These are phyloP conservation scores for Pulveroboletus ravenelii DNA, from an alignment of 768 basidiomycete species.

Conservation along the genomic window DNA sequence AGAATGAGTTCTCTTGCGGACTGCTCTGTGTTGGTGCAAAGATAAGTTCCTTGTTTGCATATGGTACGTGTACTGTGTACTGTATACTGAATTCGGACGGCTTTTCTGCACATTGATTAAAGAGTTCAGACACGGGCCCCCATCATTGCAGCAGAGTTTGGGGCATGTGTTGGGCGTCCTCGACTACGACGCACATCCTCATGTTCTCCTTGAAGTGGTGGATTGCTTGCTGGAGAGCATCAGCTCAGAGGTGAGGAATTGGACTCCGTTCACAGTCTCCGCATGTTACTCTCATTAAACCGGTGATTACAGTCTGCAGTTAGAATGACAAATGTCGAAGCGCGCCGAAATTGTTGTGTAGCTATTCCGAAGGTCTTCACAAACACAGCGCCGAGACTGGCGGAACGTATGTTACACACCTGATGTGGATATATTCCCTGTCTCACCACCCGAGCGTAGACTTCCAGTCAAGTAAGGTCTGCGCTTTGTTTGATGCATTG, in stretches of 20 bases:
- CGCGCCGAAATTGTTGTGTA: slow-evolving; percentile 50
- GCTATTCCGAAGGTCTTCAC: slow-evolving; percentile 45
- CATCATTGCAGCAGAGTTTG: slow-evolving; percentile 66
- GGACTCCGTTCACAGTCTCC: slow-evolving; percentile 18
- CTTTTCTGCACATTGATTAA: slow-evolving; percentile 51
- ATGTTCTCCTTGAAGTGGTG: slow-evolving; percentile 51
- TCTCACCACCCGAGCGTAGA: slow-evolving; percentile 34
- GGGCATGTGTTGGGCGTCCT: slow-evolving; percentile 65
- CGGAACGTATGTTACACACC: slow-evolving; percentile 39
- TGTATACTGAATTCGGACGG: slow-evolving; percentile 16
- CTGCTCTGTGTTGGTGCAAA: slow-evolving; percentile 57
- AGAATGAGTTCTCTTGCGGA: slow-evolving; percentile 66
- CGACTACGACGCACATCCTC: slow-evolving; percentile 54
- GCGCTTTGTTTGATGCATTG: slow-evolving; percentile 50
- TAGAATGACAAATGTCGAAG: slow-evolving; percentile 47
- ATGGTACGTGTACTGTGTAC: slow-evolving; percentile 3
- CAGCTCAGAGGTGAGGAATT: slow-evolving; percentile 45
- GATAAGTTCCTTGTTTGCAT: slow-evolving; percentile 54
- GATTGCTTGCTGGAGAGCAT: slow-evolving; percentile 58
- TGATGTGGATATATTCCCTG: slow-evolving; percentile 6
- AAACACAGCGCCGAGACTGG: slow-evolving; percentile 40
- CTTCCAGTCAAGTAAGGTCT: slow-evolving; percentile 42
- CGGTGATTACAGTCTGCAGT: slow-evolving; percentile 29
- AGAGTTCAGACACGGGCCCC: slow-evolving; percentile 51
- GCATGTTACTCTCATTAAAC: slow-evolving; percentile 16